Conservation (phyloP, 2,329 filamentous ascomycete genomes). For the Parascedosporium putredinis region DNA sequence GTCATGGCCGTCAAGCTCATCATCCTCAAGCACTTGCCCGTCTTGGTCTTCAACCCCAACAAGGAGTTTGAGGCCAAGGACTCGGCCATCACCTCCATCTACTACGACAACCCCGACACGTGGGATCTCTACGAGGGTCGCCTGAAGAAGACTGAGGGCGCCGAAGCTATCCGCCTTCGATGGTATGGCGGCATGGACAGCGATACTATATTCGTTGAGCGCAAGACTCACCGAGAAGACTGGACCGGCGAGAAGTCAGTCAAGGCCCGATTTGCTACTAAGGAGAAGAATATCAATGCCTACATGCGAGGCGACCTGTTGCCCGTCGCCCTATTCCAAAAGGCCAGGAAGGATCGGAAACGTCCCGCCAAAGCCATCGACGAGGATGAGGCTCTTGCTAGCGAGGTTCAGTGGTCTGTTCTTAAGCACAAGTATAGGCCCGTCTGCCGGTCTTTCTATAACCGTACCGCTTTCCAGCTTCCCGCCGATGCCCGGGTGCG, state of each 20-base stretch:
- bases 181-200: slow-evolving; percentile 98
- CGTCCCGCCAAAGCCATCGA: slow-evolving; percentile 87
- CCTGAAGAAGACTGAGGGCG: slow-evolving; percentile 94
- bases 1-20: slow-evolving; percentile 97
- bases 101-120: slow-evolving; percentile 89
- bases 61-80: slow-evolving; percentile 92
- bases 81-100: slow-evolving; percentile 94
- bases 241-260: slow-evolving; percentile 99
- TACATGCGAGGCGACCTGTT: slow-evolving; percentile 79
- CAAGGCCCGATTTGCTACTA: slow-evolving; percentile 88
- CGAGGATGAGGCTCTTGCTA: slow-evolving; percentile 78
- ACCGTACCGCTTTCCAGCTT: slow-evolving; percentile 94
- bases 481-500: slow-evolving; percentile 92
- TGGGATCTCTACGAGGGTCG: slow-evolving; percentile 94
- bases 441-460: slow-evolving; percentile 93
- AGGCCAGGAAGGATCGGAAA: slow-evolving; percentile 89
- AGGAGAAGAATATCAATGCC: slow-evolving; percentile 95
- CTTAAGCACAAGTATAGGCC: slow-evolving; percentile 79
- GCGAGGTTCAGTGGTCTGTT: slow-evolving; percentile 88
- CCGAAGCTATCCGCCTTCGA: slow-evolving; percentile 87
- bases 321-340: slow-evolving; percentile 85
- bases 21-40: slow-evolving; percentile 92
- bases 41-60: slow-evolving; percentile 92
- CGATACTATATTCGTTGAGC: slow-evolving; percentile 92
- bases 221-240: slow-evolving; percentile 96